Conservation (phyloP, 2,329 filamentous ascomycete species). For the Phaeoacremonium minimum region DNA sequence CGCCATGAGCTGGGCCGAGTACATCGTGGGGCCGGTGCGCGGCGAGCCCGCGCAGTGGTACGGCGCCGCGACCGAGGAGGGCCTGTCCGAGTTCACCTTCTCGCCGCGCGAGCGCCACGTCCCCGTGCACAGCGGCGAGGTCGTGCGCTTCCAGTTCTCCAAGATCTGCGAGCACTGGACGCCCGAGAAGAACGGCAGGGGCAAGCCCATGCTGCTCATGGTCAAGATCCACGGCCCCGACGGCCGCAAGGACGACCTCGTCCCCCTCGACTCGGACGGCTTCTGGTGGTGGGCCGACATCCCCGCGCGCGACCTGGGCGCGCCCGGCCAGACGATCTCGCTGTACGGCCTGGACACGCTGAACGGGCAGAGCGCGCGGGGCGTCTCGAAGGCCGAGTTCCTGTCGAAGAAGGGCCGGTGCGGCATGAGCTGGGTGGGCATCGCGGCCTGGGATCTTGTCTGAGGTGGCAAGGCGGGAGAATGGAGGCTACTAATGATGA, state of each 20-base stretch:
- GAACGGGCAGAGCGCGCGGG: slow-evolving; percentile 40
- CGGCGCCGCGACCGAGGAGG: slow-evolving; percentile 40
- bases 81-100: slow-evolving; percentile 54
- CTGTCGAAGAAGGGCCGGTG: slow-evolving; percentile 35
- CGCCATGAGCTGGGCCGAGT: slow-evolving; percentile 73
- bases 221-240: slow-evolving; percentile 63
- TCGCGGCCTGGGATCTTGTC: slow-evolving; percentile 47
- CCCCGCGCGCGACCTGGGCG: slow-evolving; percentile 58
- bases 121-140: slow-evolving; percentile 45
- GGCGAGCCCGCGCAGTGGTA: slow-evolving; percentile 45
- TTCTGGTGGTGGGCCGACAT: slow-evolving; percentile 82
- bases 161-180: slow-evolving; percentile 82
- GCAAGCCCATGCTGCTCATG: slow-evolving; percentile 67
- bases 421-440: slow-evolving; percentile 38
- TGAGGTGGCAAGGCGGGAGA: slow-evolving; percentile 9
- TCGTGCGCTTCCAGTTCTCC: slow-evolving; percentile 75
- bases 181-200: slow-evolving; percentile 61
- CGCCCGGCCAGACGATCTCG: slow-evolving; percentile 62
- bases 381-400: slow-evolving; percentile 43
- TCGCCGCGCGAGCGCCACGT: slow-evolving; percentile 58
- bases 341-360: slow-evolving; percentile 54
- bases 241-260: slow-evolving; percentile 61
- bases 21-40: slow-evolving; percentile 58
- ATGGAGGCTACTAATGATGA: no score
- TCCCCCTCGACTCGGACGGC: slow-evolving; percentile 74